A percentile compares a stretch with the other conserved stretches of the same genome.
Conservation (phyloP, 1,139 yeast species). For the Suhomyces guaymorum region DNA sequence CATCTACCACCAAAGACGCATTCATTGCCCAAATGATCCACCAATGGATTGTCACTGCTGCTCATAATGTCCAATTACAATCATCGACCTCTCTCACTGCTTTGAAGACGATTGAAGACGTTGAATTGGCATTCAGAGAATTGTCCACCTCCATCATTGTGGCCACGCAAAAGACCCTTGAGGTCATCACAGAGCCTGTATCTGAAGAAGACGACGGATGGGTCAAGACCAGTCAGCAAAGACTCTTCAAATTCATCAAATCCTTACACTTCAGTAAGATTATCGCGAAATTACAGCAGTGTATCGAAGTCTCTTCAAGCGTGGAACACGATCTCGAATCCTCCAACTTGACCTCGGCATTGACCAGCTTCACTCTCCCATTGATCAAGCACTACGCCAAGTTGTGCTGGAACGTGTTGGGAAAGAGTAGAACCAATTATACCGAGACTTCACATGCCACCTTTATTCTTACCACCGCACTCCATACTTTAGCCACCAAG, state of each 20-base stretch:
- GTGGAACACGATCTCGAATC: conserved; percentile 39
- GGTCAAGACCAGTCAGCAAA: conserved; percentile 54
- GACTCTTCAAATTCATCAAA: conserved; percentile 39
- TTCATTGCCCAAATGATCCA: conserved; percentile 51
- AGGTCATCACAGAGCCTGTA: conserved; percentile 32
- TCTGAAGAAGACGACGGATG: conserved; percentile 63
- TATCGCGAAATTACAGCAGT: conserved; percentile 19
- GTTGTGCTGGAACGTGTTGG: conserved; percentile 43
- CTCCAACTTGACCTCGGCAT: conserved; percentile 41
- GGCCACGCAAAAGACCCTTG: conserved; percentile 60
- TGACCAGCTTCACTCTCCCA: conserved; percentile 58
- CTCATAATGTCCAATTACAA: conserved; percentile 5
- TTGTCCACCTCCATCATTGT: conserved; percentile 64
- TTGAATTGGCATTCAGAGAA: conserved; percentile 52
- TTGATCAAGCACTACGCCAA: conserved; percentile 54
- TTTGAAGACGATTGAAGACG: conserved; percentile 30
- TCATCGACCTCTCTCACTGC: conserved; percentile 26
- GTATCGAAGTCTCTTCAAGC: conserved; percentile 20
- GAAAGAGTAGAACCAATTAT: conserved; percentile 49
- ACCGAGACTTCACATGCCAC: conserved; percentile 59
- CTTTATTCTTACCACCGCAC: conserved; percentile 54
- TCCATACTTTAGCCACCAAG: conserved; percentile 66
- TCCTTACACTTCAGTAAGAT: conserved; percentile 38
- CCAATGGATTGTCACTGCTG: conserved; percentile 31
- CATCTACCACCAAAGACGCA: conserved; percentile 24